These are phyloP conservation scores for Penicillium sp. DNA, from an alignment of 2,329 filamentous ascomycete species.

Conservation along the genomic window DNA sequence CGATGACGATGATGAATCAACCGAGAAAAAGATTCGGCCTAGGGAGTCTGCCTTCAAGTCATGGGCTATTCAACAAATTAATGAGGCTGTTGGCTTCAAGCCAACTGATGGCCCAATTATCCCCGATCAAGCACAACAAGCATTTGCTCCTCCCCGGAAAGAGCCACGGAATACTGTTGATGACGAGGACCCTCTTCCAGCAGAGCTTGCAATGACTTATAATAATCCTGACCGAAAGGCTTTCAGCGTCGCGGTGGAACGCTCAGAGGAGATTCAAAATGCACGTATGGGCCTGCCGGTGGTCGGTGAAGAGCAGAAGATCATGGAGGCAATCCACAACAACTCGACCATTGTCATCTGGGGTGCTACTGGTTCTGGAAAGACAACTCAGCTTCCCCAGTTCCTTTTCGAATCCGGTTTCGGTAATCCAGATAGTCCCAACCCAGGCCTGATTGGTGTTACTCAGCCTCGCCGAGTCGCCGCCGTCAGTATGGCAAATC, in stretches of 20 bases:
- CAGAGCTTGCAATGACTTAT: constrained; percentile 39
- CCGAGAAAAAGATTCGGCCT: constrained; percentile 28
- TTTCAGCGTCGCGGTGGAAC: constrained; percentile 69
- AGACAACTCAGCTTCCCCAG: constrained; percentile 95
- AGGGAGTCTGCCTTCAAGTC: constrained; percentile 76
- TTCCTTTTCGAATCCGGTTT: constrained; percentile 95
- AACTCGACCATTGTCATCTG: constrained; percentile 88
- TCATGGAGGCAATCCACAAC: constrained; percentile 97
- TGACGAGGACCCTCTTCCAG: constrained; percentile 42
- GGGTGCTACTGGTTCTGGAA: constrained; percentile 93
- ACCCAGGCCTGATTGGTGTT: constrained; percentile 88
- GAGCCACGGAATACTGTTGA: constrained; percentile 38
- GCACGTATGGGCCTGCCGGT: constrained; percentile 79
- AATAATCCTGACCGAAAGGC: constrained; percentile 63
- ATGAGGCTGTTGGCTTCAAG: constrained; percentile 72
- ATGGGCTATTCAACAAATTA: constrained; percentile 86
- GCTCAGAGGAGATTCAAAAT: constrained; percentile 72
- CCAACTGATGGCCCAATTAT: constrained; percentile 44
- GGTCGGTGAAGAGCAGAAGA: constrained; percentile 90
- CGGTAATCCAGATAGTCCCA: constrained; percentile 72
- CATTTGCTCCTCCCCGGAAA: constrained; percentile 31
- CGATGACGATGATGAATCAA: constrained; percentile 19
- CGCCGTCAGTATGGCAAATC: constrained; percentile 93
- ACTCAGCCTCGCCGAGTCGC: constrained; percentile 94
- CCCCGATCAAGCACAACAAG: constrained; percentile 30